phyloP scores from a whole-genome alignment of 1,284 basidiomycete genomes.

The Athelia sp. region DNA sequence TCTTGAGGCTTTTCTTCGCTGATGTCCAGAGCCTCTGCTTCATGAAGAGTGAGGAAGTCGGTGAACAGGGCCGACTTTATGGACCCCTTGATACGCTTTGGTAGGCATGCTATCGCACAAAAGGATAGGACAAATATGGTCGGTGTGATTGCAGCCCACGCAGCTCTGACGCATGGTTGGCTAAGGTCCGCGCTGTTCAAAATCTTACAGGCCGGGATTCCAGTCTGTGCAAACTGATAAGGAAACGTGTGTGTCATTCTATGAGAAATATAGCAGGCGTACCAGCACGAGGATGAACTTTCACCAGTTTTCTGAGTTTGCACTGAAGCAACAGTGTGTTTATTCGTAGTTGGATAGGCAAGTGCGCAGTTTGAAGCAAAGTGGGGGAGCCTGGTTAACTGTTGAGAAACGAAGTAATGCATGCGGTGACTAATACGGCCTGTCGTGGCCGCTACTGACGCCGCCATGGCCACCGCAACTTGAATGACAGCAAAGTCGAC shows the following conservation, averaged over 20 bases:
- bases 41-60: slow-evolving; percentile 49
- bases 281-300: neutral
- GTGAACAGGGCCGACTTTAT: slow-evolving; percentile 31
- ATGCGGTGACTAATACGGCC: no score
- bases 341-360: no score
- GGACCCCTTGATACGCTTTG: slow-evolving; percentile 17
- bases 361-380: no score
- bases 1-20: slow-evolving; percentile 17
- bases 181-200: slow-evolving; percentile 38
- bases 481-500: no score
- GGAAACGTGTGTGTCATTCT: neutral
- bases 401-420: no score
- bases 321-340: no score
- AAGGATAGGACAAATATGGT: slow-evolving; percentile 41
- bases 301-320: no score
- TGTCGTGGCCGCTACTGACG: no score
- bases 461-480: no score
- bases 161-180: slow-evolving; percentile 46
- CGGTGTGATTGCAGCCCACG: slow-evolving; percentile 54
- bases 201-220: slow-evolving; percentile 18
- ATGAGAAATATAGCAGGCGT: neutral
- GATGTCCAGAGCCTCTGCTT: slow-evolving; percentile 49
- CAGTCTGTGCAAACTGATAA: slow-evolving; percentile 4
- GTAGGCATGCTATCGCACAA: slow-evolving; percentile 34
- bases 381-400: no score